Evolutionary conservation across 306 rosid genomes (phyloP).

Genomic region (Castanea crenata): DNA sequence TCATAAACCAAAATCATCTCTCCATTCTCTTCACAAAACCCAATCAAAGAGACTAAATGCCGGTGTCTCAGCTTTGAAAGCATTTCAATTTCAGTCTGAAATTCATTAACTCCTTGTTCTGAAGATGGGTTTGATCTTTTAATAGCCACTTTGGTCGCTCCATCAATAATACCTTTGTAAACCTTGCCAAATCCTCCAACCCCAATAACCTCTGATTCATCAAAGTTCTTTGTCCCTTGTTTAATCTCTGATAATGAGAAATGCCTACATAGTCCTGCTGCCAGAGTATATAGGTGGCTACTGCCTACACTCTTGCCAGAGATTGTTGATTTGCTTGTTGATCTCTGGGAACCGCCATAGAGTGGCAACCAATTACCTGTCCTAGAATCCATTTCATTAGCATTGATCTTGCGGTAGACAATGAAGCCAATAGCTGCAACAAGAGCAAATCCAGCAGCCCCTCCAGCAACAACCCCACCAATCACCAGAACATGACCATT

Average conservation of each 20-base stretch:
- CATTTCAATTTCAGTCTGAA: slow-evolving; percentile 46
- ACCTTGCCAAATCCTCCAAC: slow-evolving; percentile 64
- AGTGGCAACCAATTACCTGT: slow-evolving; percentile 40
- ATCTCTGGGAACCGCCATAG: slow-evolving; percentile 18
- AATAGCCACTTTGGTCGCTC: slow-evolving; percentile 41
- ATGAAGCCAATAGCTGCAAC: slow-evolving; percentile 16
- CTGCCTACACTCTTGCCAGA: slow-evolving; percentile 24
- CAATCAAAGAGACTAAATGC: slow-evolving; percentile 48
- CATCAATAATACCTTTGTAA: slow-evolving; percentile 45
- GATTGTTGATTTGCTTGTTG: slow-evolving; percentile 8
- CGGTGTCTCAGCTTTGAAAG: slow-evolving; percentile 52
- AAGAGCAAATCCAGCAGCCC: slow-evolving; percentile 26
- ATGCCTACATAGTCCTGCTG: slow-evolving; percentile 32
- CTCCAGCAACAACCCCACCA: slow-evolving; percentile 30
- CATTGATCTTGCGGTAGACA: slow-evolving; percentile 19
- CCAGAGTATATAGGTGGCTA: slow-evolving; percentile 27
- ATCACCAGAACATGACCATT: slow-evolving; percentile 14
- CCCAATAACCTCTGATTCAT: slow-evolving; percentile 42
- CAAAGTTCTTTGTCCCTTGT: slow-evolving; percentile 41
- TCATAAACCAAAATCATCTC: slow-evolving; percentile 51
- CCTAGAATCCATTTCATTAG: neutral
- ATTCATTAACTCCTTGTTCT: slow-evolving; percentile 41
- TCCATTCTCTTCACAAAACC: slow-evolving; percentile 43
- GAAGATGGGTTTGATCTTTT: slow-evolving; percentile 51
- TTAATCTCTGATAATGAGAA: slow-evolving; percentile 41